Conservation (phyloP, 129 eudicot species). For the Artemisia annua region DNA sequence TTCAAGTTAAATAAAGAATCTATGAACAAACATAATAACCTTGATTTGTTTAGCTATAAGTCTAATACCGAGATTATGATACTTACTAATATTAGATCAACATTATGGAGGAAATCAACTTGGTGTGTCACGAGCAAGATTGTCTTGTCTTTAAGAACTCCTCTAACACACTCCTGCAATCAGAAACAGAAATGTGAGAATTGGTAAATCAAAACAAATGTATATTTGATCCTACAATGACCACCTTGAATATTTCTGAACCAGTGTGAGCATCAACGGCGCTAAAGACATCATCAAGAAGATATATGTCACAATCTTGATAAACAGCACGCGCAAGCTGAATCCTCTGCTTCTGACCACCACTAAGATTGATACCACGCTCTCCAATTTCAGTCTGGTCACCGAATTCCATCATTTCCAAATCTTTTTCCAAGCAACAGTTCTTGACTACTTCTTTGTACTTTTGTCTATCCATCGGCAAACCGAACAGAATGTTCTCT, state of each 20-base stretch:
- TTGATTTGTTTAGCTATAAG: background rate
- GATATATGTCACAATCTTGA: slow-evolving; percentile 54
- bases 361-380: slow-evolving; percentile 59
- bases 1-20: background rate
- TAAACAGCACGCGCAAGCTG: slow-evolving; percentile 66
- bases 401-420: slow-evolving; percentile 91
- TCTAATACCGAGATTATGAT: background rate
- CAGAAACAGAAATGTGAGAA: background rate
- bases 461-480: slow-evolving; percentile 60
- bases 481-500: slow-evolving; percentile 76
- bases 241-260: slow-evolving; percentile 53
- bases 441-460: slow-evolving; percentile 60
- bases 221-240: background rate
- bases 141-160: slow-evolving; percentile 47
- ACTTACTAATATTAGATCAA: slow-evolving; percentile 49
- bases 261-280: slow-evolving; percentile 69
- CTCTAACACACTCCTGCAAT: slow-evolving; percentile 56
- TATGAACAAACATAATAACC: background rate
- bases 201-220: background rate
- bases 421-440: slow-evolving; percentile 85
- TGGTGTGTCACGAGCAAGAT: slow-evolving; percentile 65
- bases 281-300: slow-evolving; percentile 60
- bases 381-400: slow-evolving; percentile 78
- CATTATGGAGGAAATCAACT: slow-evolving; percentile 61
- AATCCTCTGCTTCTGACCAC: slow-evolving; percentile 62